Base-by-base conservation (phyloP, 2,329 filamentous ascomycete species). In the Exophiala alcalophila region DNA sequence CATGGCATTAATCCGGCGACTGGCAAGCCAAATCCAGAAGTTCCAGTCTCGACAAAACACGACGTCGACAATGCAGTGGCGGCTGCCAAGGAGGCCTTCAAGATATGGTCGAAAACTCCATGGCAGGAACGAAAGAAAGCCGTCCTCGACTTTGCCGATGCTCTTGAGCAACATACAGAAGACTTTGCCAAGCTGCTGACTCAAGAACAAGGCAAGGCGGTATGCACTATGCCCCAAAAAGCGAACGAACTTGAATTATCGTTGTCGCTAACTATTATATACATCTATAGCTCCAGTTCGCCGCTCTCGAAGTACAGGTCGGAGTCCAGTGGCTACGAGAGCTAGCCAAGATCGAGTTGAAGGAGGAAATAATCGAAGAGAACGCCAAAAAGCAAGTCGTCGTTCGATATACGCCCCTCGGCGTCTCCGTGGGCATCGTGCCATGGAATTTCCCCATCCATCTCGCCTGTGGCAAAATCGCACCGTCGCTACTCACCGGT, bases 361-460 rank as follows among this genome's bases (percentile, higher is more conserved):
- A 45, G 23, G 52, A 55, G 20, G 41, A 49, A 28, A 26, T 31
- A 12, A 9, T 44, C 9, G 28, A 49, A 16, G 49, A 54, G 26
- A 48, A 53, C 38, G 52, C 35, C 21, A 24, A 49, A 8, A 51
- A 53, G 33, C 30, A 47, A 32, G 41, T 52, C 23, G 41, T 53
- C 20, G 56, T 61, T 31, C 57, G 62, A n/a, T 60, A 65, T 36
- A 61, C 56, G 1, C 66, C 67, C 0, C 44, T 69, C 2, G 65
- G 66, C 3, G 62, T 69, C 9, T 53, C 70, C 1, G 74, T 66
- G 9, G 78, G 71, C 44, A 80, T 81, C 52, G 73, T 74, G 18
- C 77, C 77, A 1, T 81, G 78, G 78, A 81, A 81, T 58, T 80
- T 61, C 50, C 65, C 67, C 3, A 46, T 66, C 7, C 34, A 61